Evolutionary conservation across 257 asterid species (phyloP).

Genomic region (Fraxinus quadrangulata): DNA sequence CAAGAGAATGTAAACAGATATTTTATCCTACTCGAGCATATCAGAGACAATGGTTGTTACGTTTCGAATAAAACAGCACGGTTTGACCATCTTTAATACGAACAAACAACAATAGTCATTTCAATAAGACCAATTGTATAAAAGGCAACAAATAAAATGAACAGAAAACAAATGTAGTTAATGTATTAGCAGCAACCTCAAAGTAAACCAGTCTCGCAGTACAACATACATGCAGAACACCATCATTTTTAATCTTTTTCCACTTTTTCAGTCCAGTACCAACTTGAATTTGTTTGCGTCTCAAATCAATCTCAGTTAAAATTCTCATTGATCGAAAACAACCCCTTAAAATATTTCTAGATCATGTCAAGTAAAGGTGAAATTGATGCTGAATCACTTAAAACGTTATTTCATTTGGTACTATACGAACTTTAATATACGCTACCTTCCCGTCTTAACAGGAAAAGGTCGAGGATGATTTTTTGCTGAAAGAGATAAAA

Average conservation of each 20-base stretch:
- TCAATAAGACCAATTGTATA: neutral
- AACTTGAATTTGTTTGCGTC: neutral
- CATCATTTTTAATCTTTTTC: neutral
- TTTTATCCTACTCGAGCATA: neutral
- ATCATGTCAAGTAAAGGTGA: neutral
- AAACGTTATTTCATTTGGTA: neutral
- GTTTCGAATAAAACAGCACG: neutral
- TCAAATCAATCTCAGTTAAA: neutral
- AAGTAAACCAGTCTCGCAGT: neutral
- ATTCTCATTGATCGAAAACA: neutral
- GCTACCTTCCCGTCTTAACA: conserved; percentile 31
- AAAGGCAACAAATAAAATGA: neutral
- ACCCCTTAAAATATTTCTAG: neutral
- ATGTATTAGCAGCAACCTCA: neutral
- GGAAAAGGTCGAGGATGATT: conserved; percentile 34
- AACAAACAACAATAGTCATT: neutral
- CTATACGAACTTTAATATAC: conserved; percentile 24
- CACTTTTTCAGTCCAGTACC: neutral
- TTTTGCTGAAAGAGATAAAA: conserved; percentile 47
- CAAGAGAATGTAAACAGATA: neutral
- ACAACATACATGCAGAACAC: neutral
- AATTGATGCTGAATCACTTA: neutral
- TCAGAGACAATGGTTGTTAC: neutral
- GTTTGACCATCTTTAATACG: no score
- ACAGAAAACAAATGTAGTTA: neutral